Evolutionary conservation across 2,329 filamentous ascomycete species (phyloP).

Genomic region (Penicillium sp.): DNA sequence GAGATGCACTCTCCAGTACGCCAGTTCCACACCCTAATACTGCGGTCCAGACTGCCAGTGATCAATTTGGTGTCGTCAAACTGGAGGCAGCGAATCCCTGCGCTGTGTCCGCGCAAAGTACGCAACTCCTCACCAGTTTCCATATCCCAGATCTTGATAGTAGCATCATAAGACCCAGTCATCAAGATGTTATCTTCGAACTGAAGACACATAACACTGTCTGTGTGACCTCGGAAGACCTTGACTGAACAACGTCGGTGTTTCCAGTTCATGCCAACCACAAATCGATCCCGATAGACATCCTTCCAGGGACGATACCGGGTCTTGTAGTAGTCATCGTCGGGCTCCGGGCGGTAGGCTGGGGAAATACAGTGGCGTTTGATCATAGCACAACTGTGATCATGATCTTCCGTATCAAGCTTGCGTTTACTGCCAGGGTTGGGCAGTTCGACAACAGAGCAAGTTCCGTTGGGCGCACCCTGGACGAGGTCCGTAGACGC

Average conservation of each 20-base stretch:
- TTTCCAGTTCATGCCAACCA: slow-evolving; percentile 97
- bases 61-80: slow-evolving; percentile 92
- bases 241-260: slow-evolving; percentile 84
- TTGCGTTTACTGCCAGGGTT: slow-evolving; percentile 28
- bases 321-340: slow-evolving; percentile 53
- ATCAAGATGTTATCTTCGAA: slow-evolving; percentile 89
- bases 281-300: slow-evolving; percentile 92
- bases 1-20: slow-evolving; percentile 82
- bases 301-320: slow-evolving; percentile 82
- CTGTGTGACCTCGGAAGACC: slow-evolving; percentile 81
- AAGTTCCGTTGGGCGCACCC: slow-evolving; percentile 16
- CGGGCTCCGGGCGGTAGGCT: slow-evolving; percentile 29
- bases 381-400: slow-evolving; percentile 29
- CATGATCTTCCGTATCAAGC: slow-evolving; percentile 25
- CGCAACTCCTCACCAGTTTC: slow-evolving; percentile 82
- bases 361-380: slow-evolving; percentile 34
- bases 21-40: slow-evolving; percentile 96
- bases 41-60: slow-evolving; percentile 83
- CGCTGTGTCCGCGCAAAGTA: slow-evolving; percentile 79
- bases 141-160: slow-evolving; percentile 94
- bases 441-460: slow-evolving; percentile 15
- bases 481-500: slow-evolving; percentile 44
- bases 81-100: slow-evolving; percentile 82
- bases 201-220: slow-evolving; percentile 77
- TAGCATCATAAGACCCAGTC: slow-evolving; percentile 92